phyloP scores from a whole-genome alignment of 2,329 filamentous ascomycete genomes.

The Tolypocladium amazonense region DNA sequence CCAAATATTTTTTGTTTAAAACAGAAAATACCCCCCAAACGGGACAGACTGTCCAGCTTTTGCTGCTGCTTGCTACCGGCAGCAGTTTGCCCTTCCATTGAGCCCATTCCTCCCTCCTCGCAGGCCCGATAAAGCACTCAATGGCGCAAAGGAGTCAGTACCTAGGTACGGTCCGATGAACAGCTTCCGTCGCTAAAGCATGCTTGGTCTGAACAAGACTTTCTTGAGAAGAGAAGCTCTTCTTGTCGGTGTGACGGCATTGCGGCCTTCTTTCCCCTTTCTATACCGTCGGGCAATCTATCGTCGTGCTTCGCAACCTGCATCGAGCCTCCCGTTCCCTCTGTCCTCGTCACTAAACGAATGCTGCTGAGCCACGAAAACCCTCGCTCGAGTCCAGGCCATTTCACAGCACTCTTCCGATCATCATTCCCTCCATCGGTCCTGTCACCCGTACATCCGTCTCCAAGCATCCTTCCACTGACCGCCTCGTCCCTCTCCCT shows the following conservation, averaged over 20 bases:
- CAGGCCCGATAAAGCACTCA: neutral
- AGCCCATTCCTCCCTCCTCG: neutral
- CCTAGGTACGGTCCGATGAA: neutral
- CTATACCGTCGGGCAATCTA: neutral
- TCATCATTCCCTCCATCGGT: neutral
- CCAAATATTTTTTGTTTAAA: neutral
- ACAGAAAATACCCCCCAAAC: neutral
- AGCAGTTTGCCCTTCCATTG: neutral
- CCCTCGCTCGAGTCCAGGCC: neutral
- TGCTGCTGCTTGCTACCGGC: neutral
- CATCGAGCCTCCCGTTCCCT: constrained; percentile 7
- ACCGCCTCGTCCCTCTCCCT: constrained; percentile 4
- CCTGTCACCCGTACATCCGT: neutral
- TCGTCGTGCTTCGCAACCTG: neutral
- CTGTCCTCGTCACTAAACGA: constrained; percentile 6
- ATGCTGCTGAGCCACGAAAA: constrained; percentile 5
- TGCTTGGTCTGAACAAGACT: neutral
- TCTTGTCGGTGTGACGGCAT: neutral
- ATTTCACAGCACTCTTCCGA: neutral
- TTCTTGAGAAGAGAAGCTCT: neutral
- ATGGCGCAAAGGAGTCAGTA: neutral
- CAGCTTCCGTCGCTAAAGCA: neutral
- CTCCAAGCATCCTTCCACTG: constrained; percentile 1
- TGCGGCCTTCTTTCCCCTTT: neutral
- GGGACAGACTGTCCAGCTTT: neutral